phyloP scores from a whole-genome alignment of 2,329 filamentous ascomycete genomes.

The Tolypocladium endophyticum region DNA sequence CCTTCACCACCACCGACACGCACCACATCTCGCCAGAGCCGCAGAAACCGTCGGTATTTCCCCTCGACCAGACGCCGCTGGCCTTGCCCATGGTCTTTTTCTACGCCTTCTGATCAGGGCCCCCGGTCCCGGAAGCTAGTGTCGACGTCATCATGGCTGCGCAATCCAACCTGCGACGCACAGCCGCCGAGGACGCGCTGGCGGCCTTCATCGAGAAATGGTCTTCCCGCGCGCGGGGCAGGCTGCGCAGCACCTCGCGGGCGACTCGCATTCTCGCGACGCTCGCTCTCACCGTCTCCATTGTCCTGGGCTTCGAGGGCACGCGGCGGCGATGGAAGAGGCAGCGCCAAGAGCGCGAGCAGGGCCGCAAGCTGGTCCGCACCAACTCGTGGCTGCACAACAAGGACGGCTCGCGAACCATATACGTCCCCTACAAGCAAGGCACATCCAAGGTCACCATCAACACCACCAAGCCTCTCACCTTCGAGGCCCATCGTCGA shows the following conservation, averaged over 20 bases:
- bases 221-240: constrained; percentile 37
- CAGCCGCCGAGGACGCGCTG: constrained; percentile 56
- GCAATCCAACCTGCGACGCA: constrained; percentile 71
- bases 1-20: background rate
- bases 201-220: constrained; percentile 53
- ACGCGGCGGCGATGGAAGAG: constrained; percentile 67
- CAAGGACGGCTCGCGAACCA: constrained; percentile 89
- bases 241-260: constrained; percentile 54
- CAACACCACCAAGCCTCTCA: constrained; percentile 78
- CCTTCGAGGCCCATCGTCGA: constrained; percentile 90
- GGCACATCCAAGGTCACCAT: constrained; percentile 87
- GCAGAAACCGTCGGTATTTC: background rate
- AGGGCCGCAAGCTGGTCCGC: constrained; percentile 70
- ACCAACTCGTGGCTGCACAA: constrained; percentile 88
- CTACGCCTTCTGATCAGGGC: background rate
- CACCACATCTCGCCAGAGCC: background rate
- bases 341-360: constrained; percentile 66
- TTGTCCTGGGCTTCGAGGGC: constrained; percentile 70
- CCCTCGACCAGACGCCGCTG: background rate
- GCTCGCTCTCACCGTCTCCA: constrained; percentile 63
- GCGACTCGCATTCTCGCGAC: constrained; percentile 66
- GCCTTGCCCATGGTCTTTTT: background rate
- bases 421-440: constrained; percentile 88
- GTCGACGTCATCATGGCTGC: constrained; percentile 53
- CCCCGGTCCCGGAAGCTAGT: background rate